Evolutionary conservation across 345 rosid genomes (phyloP), one percentile per base, ranked within the genome.

Genomic region (Brassica napus): DNA sequence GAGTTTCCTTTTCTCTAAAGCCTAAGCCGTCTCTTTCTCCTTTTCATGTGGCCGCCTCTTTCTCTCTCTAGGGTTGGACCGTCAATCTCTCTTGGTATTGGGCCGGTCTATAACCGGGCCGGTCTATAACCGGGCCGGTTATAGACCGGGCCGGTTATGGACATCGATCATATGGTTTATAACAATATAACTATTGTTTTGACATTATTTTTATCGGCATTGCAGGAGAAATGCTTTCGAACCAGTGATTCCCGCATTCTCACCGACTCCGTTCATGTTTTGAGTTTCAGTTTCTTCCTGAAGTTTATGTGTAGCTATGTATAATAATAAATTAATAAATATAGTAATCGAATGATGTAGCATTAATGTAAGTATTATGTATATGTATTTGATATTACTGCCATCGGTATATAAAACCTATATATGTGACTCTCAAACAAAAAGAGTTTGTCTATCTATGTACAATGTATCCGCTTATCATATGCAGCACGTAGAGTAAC

Each of bases 181-280:
- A 16, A 16, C 18, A 16, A 16, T 16, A 16, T 28, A 65, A 31
- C 2, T 16, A 21, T 16, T 68, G 21, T 69, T 35, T 8, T 61
- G 71, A 77, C 71, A 54, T 54, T 16, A 54, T 16, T 5, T 15
- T 31, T 23, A 0, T 44, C n/a, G 31, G 44, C 9, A 59, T 72
- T 77, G 32, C 83, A 87, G 94, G 88, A 80, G 79, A 35, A 47
- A 61, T 61, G 26, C 71, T 2, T 68, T 74, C 14, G 77, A 68
- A 31, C 23, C 83, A 8, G 65, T 71, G 3, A 83, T 90, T 49
- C 90, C 94, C 14, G 35, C 86, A 9, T 85, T 90, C 74, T 78
- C 92, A 14, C 85, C 94, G 18, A 82, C 87, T 31, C 90, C 94
- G 11, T 90, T 88, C 75, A 83, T 88, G 87, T 80, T 90, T 39